Evolutionary conservation across 176 grass and related monocot species (phyloP).

Genomic region (Alopecurus myosuroides): DNA sequence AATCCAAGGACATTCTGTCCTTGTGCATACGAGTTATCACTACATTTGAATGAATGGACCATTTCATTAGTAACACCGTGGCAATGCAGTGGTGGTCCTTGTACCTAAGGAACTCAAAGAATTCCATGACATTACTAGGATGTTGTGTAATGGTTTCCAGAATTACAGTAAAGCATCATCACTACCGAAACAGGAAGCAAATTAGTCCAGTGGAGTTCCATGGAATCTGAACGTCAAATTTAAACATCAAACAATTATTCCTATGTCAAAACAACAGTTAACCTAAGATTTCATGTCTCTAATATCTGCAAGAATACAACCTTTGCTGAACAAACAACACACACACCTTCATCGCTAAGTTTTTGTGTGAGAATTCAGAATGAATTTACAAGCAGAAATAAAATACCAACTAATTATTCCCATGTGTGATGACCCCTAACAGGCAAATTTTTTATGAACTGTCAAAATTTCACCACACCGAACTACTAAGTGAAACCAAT

Average conservation of each 20-base stretch:
- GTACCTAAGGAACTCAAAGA: background rate
- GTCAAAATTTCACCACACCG: background rate
- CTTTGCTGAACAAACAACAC: background rate
- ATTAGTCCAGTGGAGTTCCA: background rate
- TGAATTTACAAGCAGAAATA: conserved; percentile 5
- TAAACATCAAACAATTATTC: background rate
- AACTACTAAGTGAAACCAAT: background rate
- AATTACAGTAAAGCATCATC: background rate
- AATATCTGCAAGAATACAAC: conserved; percentile 5
- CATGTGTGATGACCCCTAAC: background rate
- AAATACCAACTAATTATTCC: background rate
- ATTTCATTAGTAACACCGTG: conserved; percentile 7
- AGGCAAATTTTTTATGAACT: background rate
- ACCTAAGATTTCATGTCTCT: background rate
- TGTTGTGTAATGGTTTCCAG: background rate
- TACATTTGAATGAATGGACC: background rate
- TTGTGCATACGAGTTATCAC: conserved; percentile 11
- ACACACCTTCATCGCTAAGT: background rate
- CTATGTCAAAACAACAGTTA: background rate
- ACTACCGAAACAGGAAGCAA: background rate
- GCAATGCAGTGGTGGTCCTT: background rate
- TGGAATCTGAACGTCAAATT: background rate
- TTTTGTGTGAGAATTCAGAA: background rate
- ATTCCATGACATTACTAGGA: conserved; percentile 2
- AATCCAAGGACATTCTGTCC: conserved; percentile 14